Percentiles rank a stretch among this genome's conserved stretches.
Conservation (phyloP, 2,329 filamentous ascomycete species). For the Microcera coccophila region DNA sequence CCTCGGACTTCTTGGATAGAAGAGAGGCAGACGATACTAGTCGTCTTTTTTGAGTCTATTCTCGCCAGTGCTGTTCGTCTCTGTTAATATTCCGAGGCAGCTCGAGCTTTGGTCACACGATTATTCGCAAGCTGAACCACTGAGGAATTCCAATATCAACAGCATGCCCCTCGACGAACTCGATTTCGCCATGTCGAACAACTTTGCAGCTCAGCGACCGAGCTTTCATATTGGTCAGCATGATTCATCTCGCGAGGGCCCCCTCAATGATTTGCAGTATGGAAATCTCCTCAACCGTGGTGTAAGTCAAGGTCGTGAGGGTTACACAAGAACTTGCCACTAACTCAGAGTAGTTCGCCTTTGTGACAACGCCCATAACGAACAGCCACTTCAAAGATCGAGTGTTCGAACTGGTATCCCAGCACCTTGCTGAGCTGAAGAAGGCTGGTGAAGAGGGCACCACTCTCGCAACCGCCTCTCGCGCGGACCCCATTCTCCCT, state of each 20-base stretch:
- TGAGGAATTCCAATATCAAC: constrained; percentile 7
- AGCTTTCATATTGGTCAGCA: constrained; percentile 70
- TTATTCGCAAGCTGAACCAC: too few relatives aligned
- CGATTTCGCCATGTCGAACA: constrained; percentile 24
- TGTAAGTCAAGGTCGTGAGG: constrained; percentile 45
- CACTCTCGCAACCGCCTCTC: constrained; percentile 42
- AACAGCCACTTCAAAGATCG: constrained; percentile 67
- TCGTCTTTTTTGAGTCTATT: too few relatives aligned
- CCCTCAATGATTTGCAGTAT: constrained; percentile 62
- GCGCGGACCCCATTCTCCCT: constrained; percentile 55
- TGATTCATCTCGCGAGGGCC: constrained; percentile 58
- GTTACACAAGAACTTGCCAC: constrained; percentile 4
- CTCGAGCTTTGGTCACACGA: too few relatives aligned
- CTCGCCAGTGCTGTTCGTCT: too few relatives aligned
- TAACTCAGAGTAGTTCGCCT: constrained; percentile 60
- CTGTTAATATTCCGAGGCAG: too few relatives aligned
- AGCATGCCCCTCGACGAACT: constrained; percentile 23
- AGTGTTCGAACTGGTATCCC: constrained; percentile 58
- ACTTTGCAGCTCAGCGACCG: constrained; percentile 33
- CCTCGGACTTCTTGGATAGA: not conserved
- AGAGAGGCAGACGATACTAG: not conserved
- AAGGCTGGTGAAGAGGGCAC: constrained; percentile 35
- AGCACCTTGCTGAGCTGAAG: constrained; percentile 49
- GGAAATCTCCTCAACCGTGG: constrained; percentile 64
- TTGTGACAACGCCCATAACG: constrained; percentile 74